Percentiles rank a stretch among this genome's conserved stretches.
These are phyloP conservation scores for Raffaelea albimanens DNA, from an alignment of 2,329 filamentous ascomycete species.

Conservation along the genomic window DNA sequence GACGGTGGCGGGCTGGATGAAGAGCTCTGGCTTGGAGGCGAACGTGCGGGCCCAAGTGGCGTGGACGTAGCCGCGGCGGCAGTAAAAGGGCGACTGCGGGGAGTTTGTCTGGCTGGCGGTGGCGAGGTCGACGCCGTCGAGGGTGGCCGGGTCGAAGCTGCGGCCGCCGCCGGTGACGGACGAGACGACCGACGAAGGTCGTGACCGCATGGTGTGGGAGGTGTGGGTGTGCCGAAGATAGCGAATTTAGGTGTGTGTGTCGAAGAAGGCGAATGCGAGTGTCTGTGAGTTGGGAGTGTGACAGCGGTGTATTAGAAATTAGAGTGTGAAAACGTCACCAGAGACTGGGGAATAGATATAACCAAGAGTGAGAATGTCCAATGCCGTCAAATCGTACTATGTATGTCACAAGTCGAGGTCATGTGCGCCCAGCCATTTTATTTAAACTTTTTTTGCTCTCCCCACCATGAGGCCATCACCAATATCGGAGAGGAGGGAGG, in stretches of 20 bases:
- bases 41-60: constrained; percentile 94
- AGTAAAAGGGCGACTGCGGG: constrained; percentile 60
- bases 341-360: neutral
- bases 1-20: constrained; percentile 72
- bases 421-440: too few relatives aligned
- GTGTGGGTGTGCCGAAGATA: neutral
- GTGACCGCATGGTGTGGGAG: neutral
- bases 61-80: constrained; percentile 63
- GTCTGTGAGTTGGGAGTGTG: too few relatives aligned
- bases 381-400: too few relatives aligned
- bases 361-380: neutral
- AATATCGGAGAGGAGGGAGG: neutral
- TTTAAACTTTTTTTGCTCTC: too few relatives aligned
- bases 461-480: neutral
- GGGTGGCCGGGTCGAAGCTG: constrained; percentile 10
- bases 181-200: too few relatives aligned
- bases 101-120: neutral
- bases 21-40: constrained; percentile 80
- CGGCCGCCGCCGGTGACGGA: too few relatives aligned
- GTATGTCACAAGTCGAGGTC: too few relatives aligned
- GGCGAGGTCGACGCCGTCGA: constrained; percentile 12
- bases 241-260: neutral
- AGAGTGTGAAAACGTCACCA: neutral
- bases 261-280: too few relatives aligned
- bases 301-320: neutral